Base-by-base conservation (phyloP, 2,329 filamentous ascomycete genomes). In the Shiraia bambusicola region DNA sequence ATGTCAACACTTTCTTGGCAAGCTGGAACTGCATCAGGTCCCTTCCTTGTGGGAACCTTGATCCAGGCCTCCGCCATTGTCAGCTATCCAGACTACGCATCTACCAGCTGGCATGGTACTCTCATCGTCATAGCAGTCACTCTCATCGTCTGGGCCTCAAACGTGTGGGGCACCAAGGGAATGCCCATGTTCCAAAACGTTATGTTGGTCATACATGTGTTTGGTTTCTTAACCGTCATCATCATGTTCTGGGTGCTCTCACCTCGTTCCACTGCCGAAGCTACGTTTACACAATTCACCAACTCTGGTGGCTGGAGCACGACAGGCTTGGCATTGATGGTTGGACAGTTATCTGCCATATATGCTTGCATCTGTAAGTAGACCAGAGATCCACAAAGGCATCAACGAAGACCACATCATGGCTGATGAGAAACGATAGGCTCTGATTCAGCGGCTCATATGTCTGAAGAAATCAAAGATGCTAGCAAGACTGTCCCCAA, bases 1-100 rank as follows among this genome's bases (percentile, higher is more conserved):
- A 73, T 76, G 61, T 71, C 70, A 1, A 72, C 72, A 1, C 52
- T 78, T 3, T 71, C 69, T 8, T 78, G 75, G 75, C 75, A 77
- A 51, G 72, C 74, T 8, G 74, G 72, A 11, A 70, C 69, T 17
- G 74, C 75, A 9, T 72, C 70, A 3, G 74, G 73, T 2, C 69
- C 71, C 0, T 77, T 75, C 49, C 64, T 77, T 7, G 71, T 72
- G 0, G 75, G 73, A 5, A 75, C 71, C 0, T 54, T 77, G 29
- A 75, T 77, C 27, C 73, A 77, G 41, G 65, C 69, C 2, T 62
- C 54, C 4, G 59, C 72, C 9, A 69, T 74, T 15, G 61, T 67
- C 36, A 65, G 74, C 45, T 70, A 72, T 27, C 69, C 69, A 0
- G 55, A 63, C 7, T 78, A 76, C 41, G 46, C 50, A 1, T 62